Conservation (phyloP, 2,329 filamentous ascomycete species). For the Fusarium temperatum region DNA sequence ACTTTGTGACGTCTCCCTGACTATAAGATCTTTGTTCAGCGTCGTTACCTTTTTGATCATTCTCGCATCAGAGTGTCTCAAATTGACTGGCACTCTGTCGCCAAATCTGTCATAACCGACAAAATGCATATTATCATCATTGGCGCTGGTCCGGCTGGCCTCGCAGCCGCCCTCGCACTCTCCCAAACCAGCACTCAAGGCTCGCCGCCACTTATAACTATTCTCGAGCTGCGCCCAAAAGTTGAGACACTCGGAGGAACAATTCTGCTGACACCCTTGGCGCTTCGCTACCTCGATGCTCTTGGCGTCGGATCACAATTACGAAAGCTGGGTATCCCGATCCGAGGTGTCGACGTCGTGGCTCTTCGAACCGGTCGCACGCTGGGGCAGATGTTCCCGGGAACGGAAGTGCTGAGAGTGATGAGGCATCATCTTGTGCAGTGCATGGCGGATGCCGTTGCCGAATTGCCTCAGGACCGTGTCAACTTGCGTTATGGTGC, state of each 20-base stretch:
- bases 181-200: neutral
- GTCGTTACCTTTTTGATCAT: too few relatives aligned
- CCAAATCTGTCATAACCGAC: rapidly evolving
- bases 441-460: neutral
- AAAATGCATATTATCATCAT: neutral
- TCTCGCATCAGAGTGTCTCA: too few relatives aligned
- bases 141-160: neutral
- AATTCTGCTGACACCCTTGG: neutral
- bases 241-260: neutral
- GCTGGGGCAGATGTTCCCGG: neutral
- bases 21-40: too few relatives aligned
- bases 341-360: neutral
- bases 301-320: neutral
- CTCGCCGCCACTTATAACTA: rapidly evolving
- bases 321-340: neutral
- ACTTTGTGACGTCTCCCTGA: too few relatives aligned
- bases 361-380: neutral
- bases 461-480: neutral
- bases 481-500: neutral
- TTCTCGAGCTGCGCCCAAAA: neutral
- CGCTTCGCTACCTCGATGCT: neutral
- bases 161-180: neutral
- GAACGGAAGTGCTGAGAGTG: neutral
- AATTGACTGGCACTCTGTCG: too few relatives aligned
- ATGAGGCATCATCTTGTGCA: neutral